Base-by-base conservation (phyloP, 73 alveolate genomes). In the Paramecium caudatum region DNA sequence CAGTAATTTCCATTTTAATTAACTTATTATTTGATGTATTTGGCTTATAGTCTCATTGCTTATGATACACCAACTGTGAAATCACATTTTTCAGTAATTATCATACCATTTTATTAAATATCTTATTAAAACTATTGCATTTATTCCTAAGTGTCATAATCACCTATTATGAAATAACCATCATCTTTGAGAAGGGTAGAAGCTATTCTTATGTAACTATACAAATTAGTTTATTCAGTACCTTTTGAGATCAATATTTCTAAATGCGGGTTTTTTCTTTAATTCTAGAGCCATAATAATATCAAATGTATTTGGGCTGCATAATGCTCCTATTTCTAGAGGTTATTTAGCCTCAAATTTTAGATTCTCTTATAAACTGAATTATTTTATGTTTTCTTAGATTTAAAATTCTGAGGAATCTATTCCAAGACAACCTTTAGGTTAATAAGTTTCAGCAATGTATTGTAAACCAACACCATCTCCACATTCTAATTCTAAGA, bases 401-500 rank as follows among this genome's bases (percentile, higher is more conserved):
- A 55, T 55, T 55, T 21, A 7, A 9, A 1, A 23, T 23, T 23
- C n/a, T 19, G 80, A 55, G n/a, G 80, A 55, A 23, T 55, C 80
- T 27, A 55, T 43, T 9, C 80, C 80, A 4, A 55, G 30, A 55
- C 80, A 55, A 10, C 45, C 30, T 55, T 55, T 4, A 55, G 80
- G 80, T 55, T 55, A 8, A 7, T 55, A 55, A 27, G 46, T 21
- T 23, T 5, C 8, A 5, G 80, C 0, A 27, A 55, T 23, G 30
- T 55, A 55, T 0, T 6, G 13, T 55, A 55, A 23, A 55, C 80
- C 80, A 0, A 55, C 80, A 2, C 46, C 80, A 23, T 55, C 80
- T 23, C 80, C 80, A 55, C 80, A 55, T 5, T 55, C 80, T 12
- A 55, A 23, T 55, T 55, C 80, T 55, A 55, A 23, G 30, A 55